phyloP scores from a whole-genome alignment of 768 basidiomycete species.

The Rhizopogon vesiculosus region DNA sequence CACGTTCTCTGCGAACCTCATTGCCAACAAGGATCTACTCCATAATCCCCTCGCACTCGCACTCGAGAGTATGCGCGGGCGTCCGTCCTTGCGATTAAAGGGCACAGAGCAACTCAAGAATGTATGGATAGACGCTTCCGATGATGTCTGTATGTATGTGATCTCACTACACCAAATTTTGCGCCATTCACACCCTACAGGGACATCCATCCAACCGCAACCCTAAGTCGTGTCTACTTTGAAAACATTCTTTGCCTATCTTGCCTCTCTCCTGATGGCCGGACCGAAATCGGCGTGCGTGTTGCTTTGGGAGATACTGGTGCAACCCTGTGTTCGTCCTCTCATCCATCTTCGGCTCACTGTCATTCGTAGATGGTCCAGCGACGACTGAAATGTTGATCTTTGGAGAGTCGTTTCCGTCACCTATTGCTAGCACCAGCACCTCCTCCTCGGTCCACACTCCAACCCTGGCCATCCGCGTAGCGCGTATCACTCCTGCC shows the following conservation, averaged over 20 bases:
- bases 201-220: conserved; percentile 66
- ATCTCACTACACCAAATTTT: conserved; percentile 28
- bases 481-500: conserved; percentile 50
- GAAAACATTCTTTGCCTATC: conserved; percentile 63
- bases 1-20: conserved; percentile 55
- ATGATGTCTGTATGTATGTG: conserved; percentile 44
- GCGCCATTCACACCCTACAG: conserved; percentile 27
- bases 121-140: conserved; percentile 56
- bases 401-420: conserved; percentile 29
- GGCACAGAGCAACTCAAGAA: conserved; percentile 49
- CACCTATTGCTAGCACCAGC: conserved; percentile 8
- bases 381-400: conserved; percentile 66
- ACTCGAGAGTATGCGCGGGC: conserved; percentile 76
- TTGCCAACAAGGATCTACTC: conserved; percentile 38
- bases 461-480: conserved; percentile 35
- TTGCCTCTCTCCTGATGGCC: conserved; percentile 23
- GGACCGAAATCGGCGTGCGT: conserved; percentile 54
- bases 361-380: conserved; percentile 46
- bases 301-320: conserved; percentile 69
- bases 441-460: conserved; percentile 17
- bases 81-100: conserved; percentile 56
- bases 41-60: conserved; percentile 68
- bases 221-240: conserved; percentile 60
- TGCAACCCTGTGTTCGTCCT: conserved; percentile 25
- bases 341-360: background rate